These are phyloP conservation scores for cucumber (Cucumis sativus) DNA, from an alignment of 306 rosid species.

Conservation along the genomic window DNA sequence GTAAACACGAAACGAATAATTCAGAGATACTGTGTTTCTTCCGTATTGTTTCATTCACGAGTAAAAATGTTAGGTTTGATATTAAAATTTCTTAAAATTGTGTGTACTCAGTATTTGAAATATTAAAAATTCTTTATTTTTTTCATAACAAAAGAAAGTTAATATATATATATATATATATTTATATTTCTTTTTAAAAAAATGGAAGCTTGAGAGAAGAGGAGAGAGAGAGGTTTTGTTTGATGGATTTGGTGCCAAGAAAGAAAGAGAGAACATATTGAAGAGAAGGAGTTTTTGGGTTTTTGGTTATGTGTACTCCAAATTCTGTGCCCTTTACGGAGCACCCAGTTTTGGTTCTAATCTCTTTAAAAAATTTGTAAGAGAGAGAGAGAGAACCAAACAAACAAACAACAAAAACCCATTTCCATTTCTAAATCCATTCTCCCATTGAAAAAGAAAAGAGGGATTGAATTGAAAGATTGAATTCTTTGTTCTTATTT, in stretches of 20 bases:
- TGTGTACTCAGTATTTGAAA: too few relatives aligned
- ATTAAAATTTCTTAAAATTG: neutral
- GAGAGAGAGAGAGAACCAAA: neutral
- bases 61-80: neutral
- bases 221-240: neutral
- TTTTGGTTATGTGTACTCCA: slow-evolving; percentile 3
- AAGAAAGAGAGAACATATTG: neutral
- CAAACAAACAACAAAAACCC: neutral
- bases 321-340: slow-evolving; percentile 8
- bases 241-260: neutral
- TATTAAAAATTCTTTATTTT: too few relatives aligned
- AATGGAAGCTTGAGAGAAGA: neutral
- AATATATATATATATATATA: too few relatives aligned
- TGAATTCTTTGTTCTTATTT: neutral
- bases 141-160: too few relatives aligned
- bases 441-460: neutral
- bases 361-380: neutral
- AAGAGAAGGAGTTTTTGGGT: neutral
- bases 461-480: neutral
- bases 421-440: neutral
- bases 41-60: neutral
- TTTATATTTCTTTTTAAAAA: too few relatives aligned
- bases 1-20: neutral
- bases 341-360: slow-evolving; percentile 20
- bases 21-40: neutral